Conservation (phyloP, 2,329 filamentous ascomycete genomes). For the Ascochyta pisi region DNA sequence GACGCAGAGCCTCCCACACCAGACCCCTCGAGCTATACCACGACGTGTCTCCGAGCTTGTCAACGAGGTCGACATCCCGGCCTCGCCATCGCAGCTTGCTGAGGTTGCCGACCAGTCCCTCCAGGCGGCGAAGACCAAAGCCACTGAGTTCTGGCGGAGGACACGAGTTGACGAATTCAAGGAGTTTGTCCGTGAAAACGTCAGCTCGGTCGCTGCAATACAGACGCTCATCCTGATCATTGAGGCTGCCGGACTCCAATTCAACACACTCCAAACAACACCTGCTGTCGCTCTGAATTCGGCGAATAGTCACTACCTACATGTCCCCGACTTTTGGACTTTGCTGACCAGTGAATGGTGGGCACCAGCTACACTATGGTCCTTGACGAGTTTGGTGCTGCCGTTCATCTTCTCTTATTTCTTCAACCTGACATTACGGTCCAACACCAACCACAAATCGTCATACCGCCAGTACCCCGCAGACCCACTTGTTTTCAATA, state of each 20-base stretch:
- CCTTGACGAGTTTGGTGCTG: constrained; percentile 71
- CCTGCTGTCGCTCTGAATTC: constrained; percentile 69
- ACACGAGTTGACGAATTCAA: constrained; percentile 72
- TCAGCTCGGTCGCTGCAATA: constrained; percentile 69
- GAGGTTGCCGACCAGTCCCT: constrained; percentile 72
- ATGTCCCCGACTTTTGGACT: constrained; percentile 80
- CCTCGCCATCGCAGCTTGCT: constrained; percentile 69
- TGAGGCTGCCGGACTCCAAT: constrained; percentile 71
- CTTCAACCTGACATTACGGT: constrained; percentile 78
- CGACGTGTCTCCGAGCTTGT: constrained; percentile 65
- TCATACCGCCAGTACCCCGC: constrained; percentile 64
- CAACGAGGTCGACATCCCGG: constrained; percentile 65
- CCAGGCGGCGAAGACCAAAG: constrained; percentile 72
- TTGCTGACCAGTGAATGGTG: constrained; percentile 82
- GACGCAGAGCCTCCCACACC: constrained; percentile 10
- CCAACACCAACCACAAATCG: constrained; percentile 55
- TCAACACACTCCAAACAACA: constrained; percentile 72
- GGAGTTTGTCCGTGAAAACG: constrained; percentile 69
- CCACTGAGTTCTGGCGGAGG: constrained; percentile 68
- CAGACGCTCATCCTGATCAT: constrained; percentile 60
- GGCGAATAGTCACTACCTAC: constrained; percentile 66
- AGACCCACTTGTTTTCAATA: constrained; percentile 89
- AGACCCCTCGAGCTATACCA: constrained; percentile 45
- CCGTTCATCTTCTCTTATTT: constrained; percentile 83
- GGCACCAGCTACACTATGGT: constrained; percentile 80